phyloP scores from a whole-genome alignment of 805 yeast genomes.

The Kluyveromyces siamensis region DNA sequence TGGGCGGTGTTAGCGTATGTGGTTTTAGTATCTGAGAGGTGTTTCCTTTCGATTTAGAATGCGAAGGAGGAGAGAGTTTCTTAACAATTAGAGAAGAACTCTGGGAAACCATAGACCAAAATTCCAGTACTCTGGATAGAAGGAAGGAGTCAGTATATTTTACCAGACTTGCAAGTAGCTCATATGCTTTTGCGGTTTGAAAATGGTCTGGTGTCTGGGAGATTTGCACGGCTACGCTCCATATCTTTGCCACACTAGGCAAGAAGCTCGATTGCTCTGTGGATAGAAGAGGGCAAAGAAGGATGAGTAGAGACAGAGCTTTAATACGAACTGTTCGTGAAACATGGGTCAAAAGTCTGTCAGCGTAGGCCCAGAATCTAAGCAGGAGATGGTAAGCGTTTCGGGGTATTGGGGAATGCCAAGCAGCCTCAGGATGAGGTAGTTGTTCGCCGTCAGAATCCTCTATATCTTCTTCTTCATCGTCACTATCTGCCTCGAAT shows the following conservation, averaged over 20 bases:
- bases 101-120: conserved; percentile 14
- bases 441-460: conserved; percentile 1
- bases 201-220: conserved; percentile 15
- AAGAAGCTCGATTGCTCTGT: conserved; percentile 29
- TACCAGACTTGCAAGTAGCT: conserved; percentile 12
- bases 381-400: conserved; percentile 49
- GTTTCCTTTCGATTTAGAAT: no score
- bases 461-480: conserved; percentile 17
- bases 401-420: conserved; percentile 64
- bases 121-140: conserved; percentile 18
- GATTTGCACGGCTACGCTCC: conserved; percentile 20
- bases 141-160: conserved; percentile 17
- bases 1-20: not conserved
- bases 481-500: conserved; percentile 32
- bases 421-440: conserved; percentile 30
- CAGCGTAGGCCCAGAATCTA: conserved; percentile 59
- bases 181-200: conserved; percentile 16
- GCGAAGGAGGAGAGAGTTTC: not conserved
- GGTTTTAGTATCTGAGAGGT: not conserved
- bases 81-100: conserved; percentile 8
- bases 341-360: conserved; percentile 57
- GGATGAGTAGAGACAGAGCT: conserved; percentile 41
- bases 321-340: conserved; percentile 48
- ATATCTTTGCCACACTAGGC: conserved; percentile 25
- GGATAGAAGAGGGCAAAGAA: conserved; percentile 44